Percentiles rank a stretch among this genome's conserved stretches.
These are phyloP conservation scores for Ophiostoma sp. DNA, from an alignment of 2,329 filamentous ascomycete genomes.

Conservation along the genomic window DNA sequence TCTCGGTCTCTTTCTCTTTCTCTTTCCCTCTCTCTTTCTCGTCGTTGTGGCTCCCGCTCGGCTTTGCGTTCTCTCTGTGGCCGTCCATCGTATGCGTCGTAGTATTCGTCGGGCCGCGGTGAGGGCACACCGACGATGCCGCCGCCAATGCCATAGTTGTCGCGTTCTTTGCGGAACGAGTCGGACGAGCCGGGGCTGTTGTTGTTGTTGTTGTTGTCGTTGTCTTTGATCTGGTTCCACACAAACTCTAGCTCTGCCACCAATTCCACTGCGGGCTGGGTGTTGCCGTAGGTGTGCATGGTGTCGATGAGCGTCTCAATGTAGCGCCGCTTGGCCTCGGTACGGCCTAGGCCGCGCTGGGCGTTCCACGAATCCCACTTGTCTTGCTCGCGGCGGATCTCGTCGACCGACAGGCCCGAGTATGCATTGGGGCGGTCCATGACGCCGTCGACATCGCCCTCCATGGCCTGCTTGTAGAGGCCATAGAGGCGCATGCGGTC, in stretches of 20 bases:
- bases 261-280: constrained; percentile 79
- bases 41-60: not conserved
- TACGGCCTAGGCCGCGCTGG: constrained; percentile 75
- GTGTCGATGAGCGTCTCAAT: constrained; percentile 92
- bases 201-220: not conserved
- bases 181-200: constrained; percentile 55
- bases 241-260: constrained; percentile 97
- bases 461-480: constrained; percentile 98
- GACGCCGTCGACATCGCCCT: constrained; percentile 90
- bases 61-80: not conserved
- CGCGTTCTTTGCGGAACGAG: constrained; percentile 46
- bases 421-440: constrained; percentile 70
- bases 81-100: constrained; percentile 18
- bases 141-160: constrained; percentile 28
- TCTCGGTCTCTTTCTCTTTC: not conserved
- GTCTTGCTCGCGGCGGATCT: constrained; percentile 54
- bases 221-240: constrained; percentile 91
- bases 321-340: constrained; percentile 89
- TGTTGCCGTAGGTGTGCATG: constrained; percentile 94
- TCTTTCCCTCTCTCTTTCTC: not conserved
- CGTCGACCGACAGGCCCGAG: constrained; percentile 46
- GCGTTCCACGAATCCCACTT: constrained; percentile 96
- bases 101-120: constrained; percentile 23
- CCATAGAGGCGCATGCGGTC: constrained; percentile 93
- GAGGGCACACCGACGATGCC: constrained; percentile 20